These are phyloP conservation scores for Arachis monticola DNA, from an alignment of 331 rosid genomes.

Conservation along the genomic window DNA sequence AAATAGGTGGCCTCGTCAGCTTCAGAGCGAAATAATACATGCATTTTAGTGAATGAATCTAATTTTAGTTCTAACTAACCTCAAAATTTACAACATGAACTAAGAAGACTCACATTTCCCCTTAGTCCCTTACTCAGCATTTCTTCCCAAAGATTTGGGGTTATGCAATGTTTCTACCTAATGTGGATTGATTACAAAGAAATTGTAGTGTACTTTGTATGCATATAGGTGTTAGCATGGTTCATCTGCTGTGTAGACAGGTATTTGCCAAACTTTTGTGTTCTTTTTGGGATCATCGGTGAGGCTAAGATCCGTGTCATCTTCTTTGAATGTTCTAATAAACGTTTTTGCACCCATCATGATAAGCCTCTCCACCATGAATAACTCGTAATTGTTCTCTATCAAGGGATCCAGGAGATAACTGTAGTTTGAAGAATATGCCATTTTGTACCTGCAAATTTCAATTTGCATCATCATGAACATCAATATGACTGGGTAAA, in stretches of 20 bases:
- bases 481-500: conserved; percentile 26
- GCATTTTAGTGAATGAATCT: conserved; percentile 39
- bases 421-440: conserved; percentile 84
- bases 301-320: conserved; percentile 70
- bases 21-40: conserved; percentile 22
- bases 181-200: background rate
- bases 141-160: conserved; percentile 26
- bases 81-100: conserved; percentile 49
- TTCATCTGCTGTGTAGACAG: conserved; percentile 71
- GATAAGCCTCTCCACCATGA: conserved; percentile 92
- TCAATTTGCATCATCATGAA: conserved; percentile 19
- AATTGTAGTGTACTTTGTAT: background rate
- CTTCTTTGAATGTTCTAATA: conserved; percentile 87
- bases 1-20: conserved; percentile 14
- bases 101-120: conserved; percentile 38
- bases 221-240: conserved; percentile 46
- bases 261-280: conserved; percentile 87
- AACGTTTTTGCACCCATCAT: conserved; percentile 80
- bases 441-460: conserved; percentile 76
- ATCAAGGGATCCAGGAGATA: conserved; percentile 67
- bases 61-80: conserved; percentile 35
- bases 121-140: background rate
- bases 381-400: conserved; percentile 86
- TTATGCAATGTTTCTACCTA: conserved; percentile 1
- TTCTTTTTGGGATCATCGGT: conserved; percentile 94